phyloP scores from a whole-genome alignment of 2,329 filamentous ascomycete species.

The Parastagonospora avenae region DNA sequence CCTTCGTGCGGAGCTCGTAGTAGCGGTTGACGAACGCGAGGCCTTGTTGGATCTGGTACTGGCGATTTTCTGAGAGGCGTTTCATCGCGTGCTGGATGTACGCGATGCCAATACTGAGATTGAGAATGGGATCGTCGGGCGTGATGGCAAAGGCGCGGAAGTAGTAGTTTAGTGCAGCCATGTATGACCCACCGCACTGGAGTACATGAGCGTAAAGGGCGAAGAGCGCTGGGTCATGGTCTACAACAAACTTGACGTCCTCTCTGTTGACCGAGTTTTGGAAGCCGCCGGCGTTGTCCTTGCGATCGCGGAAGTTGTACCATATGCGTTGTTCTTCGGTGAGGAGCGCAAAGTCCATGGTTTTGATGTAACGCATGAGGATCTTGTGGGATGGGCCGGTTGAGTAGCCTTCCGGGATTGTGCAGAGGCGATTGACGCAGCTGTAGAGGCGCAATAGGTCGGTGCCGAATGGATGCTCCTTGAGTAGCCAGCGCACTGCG shows the following conservation, averaged over 20 bases:
- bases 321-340: constrained; percentile 55
- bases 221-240: constrained; percentile 74
- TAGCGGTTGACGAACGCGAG: constrained; percentile 80
- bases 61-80: constrained; percentile 85
- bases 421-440: constrained; percentile 75
- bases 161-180: constrained; percentile 86
- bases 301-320: constrained; percentile 45
- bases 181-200: constrained; percentile 81
- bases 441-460: constrained; percentile 85
- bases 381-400: constrained; percentile 87
- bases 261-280: constrained; percentile 45
- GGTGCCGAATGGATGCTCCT: constrained; percentile 76
- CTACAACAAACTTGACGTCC: constrained; percentile 48
- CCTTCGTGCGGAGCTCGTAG: constrained; percentile 62
- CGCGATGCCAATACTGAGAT: constrained; percentile 73
- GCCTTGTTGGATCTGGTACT: constrained; percentile 85
- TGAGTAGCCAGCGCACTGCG: constrained; percentile 82
- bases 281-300: constrained; percentile 47
- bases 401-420: constrained; percentile 75
- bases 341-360: constrained; percentile 74
- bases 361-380: constrained; percentile 87
- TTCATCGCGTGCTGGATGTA: constrained; percentile 92
- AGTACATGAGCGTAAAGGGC: constrained; percentile 91
- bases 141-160: constrained; percentile 70
- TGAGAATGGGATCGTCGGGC: constrained; percentile 76